Evolutionary conservation across 2,329 filamentous ascomycete species (phyloP).

Genomic region (Aspergillus sp.): DNA sequence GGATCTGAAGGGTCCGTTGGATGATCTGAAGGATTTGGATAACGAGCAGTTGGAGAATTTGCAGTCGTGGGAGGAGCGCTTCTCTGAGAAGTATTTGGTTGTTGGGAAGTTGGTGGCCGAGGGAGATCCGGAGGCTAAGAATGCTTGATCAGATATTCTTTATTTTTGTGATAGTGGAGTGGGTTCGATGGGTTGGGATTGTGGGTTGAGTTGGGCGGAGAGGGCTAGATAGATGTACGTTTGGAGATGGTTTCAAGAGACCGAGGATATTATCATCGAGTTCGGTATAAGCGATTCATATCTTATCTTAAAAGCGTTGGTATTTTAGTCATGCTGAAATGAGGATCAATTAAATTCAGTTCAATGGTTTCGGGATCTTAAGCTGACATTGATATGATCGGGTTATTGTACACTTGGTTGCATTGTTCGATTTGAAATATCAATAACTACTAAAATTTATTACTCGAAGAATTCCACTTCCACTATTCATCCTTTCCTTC

Average conservation of each 20-base stretch:
- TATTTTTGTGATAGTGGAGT: background rate
- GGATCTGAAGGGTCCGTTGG: constrained; percentile 80
- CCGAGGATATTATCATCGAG: no score
- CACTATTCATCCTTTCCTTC: background rate
- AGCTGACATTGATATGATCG: background rate
- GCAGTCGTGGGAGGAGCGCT: constrained; percentile 89
- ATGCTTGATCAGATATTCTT: constrained; percentile 13
- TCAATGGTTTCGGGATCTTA: background rate
- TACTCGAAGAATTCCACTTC: background rate
- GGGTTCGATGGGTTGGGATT: background rate
- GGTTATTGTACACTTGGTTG: background rate
- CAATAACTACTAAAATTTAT: background rate
- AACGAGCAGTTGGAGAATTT: constrained; percentile 79
- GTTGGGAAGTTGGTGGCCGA: constrained; percentile 80
- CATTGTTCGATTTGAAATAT: background rate
- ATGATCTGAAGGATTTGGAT: constrained; percentile 71
- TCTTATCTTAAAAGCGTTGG: background rate
- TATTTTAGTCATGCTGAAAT: background rate
- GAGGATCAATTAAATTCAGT: background rate
- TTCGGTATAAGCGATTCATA: no score
- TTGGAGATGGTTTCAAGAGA: background rate
- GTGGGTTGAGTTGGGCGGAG: background rate
- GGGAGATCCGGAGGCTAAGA: constrained; percentile 49
- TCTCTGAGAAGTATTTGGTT: constrained; percentile 91
- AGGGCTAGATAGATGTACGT: background rate